A percentile compares a stretch with the other conserved stretches of the same genome.
These are phyloP conservation scores for Komagataella ulmi DNA, from an alignment of 805 yeast genomes.

Conservation along the genomic window DNA sequence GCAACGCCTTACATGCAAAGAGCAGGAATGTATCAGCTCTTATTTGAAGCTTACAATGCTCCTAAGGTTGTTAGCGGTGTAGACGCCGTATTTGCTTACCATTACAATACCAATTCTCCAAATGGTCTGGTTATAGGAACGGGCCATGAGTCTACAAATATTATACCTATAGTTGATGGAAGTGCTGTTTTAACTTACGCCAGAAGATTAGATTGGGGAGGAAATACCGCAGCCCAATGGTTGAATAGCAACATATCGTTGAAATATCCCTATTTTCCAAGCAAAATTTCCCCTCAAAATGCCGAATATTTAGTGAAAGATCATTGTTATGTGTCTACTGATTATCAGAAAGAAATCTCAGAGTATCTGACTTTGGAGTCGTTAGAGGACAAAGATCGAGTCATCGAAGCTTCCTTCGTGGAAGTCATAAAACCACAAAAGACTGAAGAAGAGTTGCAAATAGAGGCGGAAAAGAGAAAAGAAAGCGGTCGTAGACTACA, in stretches of 20 bases:
- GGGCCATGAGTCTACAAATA: slow-evolving; percentile 71
- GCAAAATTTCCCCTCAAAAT: slow-evolving; percentile 50
- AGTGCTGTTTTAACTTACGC: slow-evolving; percentile 50
- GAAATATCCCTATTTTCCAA: slow-evolving; percentile 88
- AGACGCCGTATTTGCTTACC: slow-evolving; percentile 67
- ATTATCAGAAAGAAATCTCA: slow-evolving; percentile 54
- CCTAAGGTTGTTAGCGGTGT: slow-evolving; percentile 73
- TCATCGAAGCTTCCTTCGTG: slow-evolving; percentile 71
- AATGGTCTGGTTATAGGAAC: slow-evolving; percentile 71
- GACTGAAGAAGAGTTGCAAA: slow-evolving; percentile 67
- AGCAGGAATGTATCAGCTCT: slow-evolving; percentile 59
- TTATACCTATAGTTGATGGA: slow-evolving; percentile 73
- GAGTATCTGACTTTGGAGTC: slow-evolving; percentile 44
- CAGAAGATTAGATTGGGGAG: slow-evolving; percentile 89
- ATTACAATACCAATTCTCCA: slow-evolving; percentile 38
- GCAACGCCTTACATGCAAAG: slow-evolving; percentile 65
- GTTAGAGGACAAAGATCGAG: slow-evolving; percentile 57
- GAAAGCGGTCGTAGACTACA: slow-evolving; percentile 85
- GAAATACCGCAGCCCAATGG: slow-evolving; percentile 54
- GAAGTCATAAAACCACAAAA: slow-evolving; percentile 58
- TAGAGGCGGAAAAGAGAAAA: slow-evolving; percentile 65
- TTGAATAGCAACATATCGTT: slow-evolving; percentile 50
- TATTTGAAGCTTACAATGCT: slow-evolving; percentile 73
- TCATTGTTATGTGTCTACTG: slow-evolving; percentile 61
- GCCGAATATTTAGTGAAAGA: slow-evolving; percentile 57